A percentile compares a stretch with the other conserved stretches of the same genome.
These are phyloP conservation scores for Verticillium zaregamsianum DNA, from an alignment of 2,329 filamentous ascomycete species.

Conservation along the genomic window DNA sequence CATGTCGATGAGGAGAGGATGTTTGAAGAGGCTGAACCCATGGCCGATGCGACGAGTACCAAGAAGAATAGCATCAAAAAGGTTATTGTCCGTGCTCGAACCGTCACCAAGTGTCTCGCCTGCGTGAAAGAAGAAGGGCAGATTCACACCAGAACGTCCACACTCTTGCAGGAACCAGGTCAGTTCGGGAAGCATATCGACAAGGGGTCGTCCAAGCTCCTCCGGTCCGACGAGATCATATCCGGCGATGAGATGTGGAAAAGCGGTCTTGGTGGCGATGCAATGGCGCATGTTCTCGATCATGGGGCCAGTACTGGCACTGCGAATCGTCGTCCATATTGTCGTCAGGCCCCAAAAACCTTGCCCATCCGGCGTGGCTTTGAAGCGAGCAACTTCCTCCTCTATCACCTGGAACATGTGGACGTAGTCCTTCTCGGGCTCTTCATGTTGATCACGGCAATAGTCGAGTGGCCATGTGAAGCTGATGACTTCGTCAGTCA, in stretches of 20 bases:
- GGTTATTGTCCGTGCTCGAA: constrained; percentile 69
- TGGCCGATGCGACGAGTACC: constrained; percentile 88
- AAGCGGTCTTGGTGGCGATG: constrained; percentile 74
- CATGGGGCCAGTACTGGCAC: constrained; percentile 59
- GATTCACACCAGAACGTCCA: constrained; percentile 68
- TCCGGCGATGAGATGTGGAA: constrained; percentile 75
- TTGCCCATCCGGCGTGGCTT: constrained; percentile 63
- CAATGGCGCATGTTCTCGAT: constrained; percentile 83
- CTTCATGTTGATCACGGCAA: constrained; percentile 59
- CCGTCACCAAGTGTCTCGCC: constrained; percentile 80
- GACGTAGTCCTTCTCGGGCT: constrained; percentile 61
- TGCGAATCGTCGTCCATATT: constrained; percentile 78
- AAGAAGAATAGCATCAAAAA: constrained; percentile 84
- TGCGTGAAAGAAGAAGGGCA: constrained; percentile 96
- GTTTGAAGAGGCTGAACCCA: constrained; percentile 83
- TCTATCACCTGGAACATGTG: constrained; percentile 69
- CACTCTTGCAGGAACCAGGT: constrained; percentile 94
- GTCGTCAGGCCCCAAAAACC: constrained; percentile 80
- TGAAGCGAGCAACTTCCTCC: constrained; percentile 76
- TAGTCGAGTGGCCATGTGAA: constrained; percentile 48
- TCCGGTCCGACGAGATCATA: constrained; percentile 91
- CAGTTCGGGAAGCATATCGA: constrained; percentile 74
- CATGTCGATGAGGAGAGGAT: constrained; percentile 83
- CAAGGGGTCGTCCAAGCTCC: constrained; percentile 70
- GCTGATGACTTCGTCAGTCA: constrained; percentile 43